Evolutionary conservation across 1,284 basidiomycete species (phyloP).

Genomic region (Schizophyllum commune): DNA sequence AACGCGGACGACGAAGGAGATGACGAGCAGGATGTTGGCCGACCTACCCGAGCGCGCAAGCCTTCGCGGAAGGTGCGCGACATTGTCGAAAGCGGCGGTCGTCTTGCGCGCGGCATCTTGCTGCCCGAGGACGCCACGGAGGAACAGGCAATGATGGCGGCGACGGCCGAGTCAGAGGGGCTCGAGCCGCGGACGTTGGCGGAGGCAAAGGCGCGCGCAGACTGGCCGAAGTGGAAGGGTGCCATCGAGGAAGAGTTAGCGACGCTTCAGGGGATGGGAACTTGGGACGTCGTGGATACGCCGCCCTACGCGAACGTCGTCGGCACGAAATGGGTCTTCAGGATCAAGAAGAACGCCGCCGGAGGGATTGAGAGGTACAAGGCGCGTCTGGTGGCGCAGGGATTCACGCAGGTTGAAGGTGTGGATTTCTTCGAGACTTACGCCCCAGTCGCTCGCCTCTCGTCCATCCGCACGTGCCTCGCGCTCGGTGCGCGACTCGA

Average conservation of each 20-base stretch:
- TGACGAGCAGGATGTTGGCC: not conserved
- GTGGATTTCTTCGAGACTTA: conserved; percentile 33
- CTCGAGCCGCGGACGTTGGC: conserved; percentile 10
- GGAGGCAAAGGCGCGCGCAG: conserved; percentile 11
- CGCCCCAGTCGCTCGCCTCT: conserved; percentile 21
- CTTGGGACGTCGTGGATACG: conserved; percentile 12
- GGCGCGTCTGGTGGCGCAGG: conserved; percentile 30
- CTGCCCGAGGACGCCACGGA: too few relatives aligned
- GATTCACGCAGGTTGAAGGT: conserved; percentile 30
- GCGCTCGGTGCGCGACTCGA: conserved; percentile 18
- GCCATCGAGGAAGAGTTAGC: conserved; percentile 15
- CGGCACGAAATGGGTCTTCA: conserved; percentile 28
- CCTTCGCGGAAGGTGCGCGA: too few relatives aligned
- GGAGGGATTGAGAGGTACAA: conserved; percentile 26
- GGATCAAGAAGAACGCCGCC: conserved; percentile 20
- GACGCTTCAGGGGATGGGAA: conserved; percentile 9
- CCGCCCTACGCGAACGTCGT: conserved; percentile 17
- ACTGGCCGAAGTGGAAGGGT: conserved; percentile 14
- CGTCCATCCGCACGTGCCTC: conserved; percentile 19
- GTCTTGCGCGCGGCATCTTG: too few relatives aligned
- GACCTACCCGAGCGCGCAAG: not conserved
- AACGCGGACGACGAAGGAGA: too few relatives aligned
- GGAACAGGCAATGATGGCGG: not conserved
- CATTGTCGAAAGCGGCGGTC: too few relatives aligned
- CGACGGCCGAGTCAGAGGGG: conserved; percentile 10